Percentiles rank a stretch among this genome's conserved stretches.
Conservation (phyloP, 1,139 yeast species). For the Kodamaea arcana region DNA sequence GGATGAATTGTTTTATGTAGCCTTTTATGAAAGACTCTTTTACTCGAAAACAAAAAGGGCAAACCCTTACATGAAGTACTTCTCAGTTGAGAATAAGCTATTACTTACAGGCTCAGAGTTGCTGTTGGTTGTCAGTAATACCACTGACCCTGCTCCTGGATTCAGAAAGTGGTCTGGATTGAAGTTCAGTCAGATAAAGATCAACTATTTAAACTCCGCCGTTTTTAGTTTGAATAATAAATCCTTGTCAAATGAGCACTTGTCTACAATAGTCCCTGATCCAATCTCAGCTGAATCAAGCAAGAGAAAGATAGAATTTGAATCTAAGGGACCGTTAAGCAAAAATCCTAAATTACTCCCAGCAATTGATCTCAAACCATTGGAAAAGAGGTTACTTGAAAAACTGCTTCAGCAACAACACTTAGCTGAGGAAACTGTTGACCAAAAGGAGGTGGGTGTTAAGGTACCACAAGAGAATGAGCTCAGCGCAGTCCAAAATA, state of each 20-base stretch:
- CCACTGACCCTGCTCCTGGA: constrained; percentile 7
- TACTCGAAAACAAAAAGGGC: constrained; percentile 4
- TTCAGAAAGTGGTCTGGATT: constrained; percentile 13
- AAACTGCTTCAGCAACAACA: no score
- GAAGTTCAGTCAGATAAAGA: constrained; percentile 15
- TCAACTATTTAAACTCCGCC: background rate
- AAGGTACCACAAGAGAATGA: no score
- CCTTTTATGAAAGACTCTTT: constrained; percentile 25
- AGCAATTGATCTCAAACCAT: no score
- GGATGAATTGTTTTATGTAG: constrained; percentile 28
- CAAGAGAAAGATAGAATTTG: no score
- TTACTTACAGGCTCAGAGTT: background rate
- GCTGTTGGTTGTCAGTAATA: constrained; percentile 13
- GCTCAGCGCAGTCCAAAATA: no score
- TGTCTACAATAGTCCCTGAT: no score
- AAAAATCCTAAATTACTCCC: no score
- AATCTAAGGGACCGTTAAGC: no score
- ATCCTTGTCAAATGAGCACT: background rate
- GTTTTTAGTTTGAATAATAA: background rate
- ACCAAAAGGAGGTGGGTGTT: no score
- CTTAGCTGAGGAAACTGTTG: no score
- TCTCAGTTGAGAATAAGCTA: background rate
- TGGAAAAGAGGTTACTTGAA: no score
- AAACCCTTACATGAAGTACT: background rate
- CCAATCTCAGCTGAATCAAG: no score